These are phyloP conservation scores for Pichia heedii DNA, from an alignment of 805 yeast species.

Conservation along the genomic window DNA sequence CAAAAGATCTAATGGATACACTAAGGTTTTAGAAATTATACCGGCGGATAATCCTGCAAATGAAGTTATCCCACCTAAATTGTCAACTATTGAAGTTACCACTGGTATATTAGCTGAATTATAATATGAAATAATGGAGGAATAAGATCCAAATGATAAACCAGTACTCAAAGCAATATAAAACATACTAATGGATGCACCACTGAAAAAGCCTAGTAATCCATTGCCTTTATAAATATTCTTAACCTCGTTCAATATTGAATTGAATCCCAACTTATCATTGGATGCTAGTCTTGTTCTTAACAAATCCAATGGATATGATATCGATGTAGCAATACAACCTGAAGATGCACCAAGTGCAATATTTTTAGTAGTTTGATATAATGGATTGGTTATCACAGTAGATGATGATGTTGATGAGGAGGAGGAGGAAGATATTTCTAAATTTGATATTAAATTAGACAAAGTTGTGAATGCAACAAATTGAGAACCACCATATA, in stretches of 20 bases:
- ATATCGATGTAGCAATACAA: constrained; percentile 52
- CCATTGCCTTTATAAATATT: constrained; percentile 31
- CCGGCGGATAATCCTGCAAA: constrained; percentile 74
- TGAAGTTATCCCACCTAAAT: constrained; percentile 37
- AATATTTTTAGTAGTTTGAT: constrained; percentile 19
- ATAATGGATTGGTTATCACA: no score
- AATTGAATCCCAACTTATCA: constrained; percentile 27
- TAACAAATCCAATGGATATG: constrained; percentile 88
- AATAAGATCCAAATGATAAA: constrained; percentile 63
- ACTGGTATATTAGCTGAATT: background rate
- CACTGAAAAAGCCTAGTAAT: constrained; percentile 38
- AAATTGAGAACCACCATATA: constrained; percentile 84
- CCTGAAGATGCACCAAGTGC: constrained; percentile 74
- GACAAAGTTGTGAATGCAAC: constrained; percentile 46
- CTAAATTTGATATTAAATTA: no score
- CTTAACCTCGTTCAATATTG: constrained; percentile 27
- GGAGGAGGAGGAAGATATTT: no score
- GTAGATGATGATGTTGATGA: no score
- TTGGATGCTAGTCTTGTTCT: constrained; percentile 81
- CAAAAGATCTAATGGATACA: constrained; percentile 82
- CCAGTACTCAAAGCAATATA: constrained; percentile 70
- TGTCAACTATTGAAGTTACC: constrained; percentile 2
- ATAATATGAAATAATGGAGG: constrained; percentile 19
- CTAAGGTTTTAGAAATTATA: constrained; percentile 54
- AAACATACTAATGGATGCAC: constrained; percentile 41